Evolutionary conservation across 192 early-diverging fungal species (phyloP).

Genomic region (Cetraspora pellucida): DNA sequence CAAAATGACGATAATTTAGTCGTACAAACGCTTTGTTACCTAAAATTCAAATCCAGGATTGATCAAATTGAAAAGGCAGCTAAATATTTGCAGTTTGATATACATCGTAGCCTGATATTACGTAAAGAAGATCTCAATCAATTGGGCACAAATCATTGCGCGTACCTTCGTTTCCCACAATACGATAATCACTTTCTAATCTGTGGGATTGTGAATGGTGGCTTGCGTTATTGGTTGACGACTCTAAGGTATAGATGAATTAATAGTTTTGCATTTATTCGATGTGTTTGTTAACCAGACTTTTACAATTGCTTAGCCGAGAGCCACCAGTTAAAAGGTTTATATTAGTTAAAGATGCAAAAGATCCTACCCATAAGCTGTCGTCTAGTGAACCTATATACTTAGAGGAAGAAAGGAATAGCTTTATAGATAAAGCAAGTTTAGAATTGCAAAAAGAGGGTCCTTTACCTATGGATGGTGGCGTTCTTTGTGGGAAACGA

Average conservation of each 20-base stretch:
- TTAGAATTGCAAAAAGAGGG: neutral
- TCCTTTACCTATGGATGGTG: neutral
- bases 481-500: neutral
- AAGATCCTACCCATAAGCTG: neutral
- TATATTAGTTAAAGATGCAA: neutral
- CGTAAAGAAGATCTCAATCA: neutral
- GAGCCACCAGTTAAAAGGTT: neutral
- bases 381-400: neutral
- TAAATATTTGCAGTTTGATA: slow-evolving; percentile 6
- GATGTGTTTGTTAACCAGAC: neutral
- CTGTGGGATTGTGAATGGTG: neutral
- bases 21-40: neutral
- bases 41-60: neutral
- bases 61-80: slow-evolving; percentile 18
- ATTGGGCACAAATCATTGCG: neutral
- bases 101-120: neutral
- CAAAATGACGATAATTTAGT: neutral
- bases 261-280: neutral
- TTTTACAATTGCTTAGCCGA: neutral
- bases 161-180: neutral
- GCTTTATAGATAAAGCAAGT: neutral
- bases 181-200: slow-evolving; percentile 9
- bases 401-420: neutral
- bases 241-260: neutral
- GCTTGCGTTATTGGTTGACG: neutral